Percentiles rank a stretch among this genome's conserved stretches.
Evolutionary conservation across 2,329 filamentous ascomycete species (phyloP).

Genomic region (Hirsutella minnesotensis): DNA sequence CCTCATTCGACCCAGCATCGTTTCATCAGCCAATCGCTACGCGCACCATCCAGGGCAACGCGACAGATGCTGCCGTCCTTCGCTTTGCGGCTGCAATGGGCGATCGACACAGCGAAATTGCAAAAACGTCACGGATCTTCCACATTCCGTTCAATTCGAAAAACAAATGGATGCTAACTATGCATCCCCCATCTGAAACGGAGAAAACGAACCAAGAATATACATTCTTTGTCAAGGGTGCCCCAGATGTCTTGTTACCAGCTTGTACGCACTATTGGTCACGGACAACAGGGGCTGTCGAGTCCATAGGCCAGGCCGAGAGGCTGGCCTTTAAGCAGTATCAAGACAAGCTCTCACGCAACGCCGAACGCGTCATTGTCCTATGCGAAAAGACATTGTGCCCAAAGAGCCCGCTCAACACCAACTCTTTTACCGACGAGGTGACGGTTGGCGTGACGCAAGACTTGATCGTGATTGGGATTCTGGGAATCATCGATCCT

Average conservation of each 20-base stretch:
- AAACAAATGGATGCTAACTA: constrained; percentile 37
- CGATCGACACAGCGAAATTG: constrained; percentile 9
- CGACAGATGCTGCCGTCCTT: constrained; percentile 29
- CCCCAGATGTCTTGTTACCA: constrained; percentile 36
- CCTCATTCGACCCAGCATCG: constrained; percentile 26
- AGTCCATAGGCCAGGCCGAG: constrained; percentile 21
- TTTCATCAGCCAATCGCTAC: constrained; percentile 20
- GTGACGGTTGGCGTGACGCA: constrained; percentile 25
- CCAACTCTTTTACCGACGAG: constrained; percentile 40
- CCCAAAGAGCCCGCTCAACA: constrained; percentile 15
- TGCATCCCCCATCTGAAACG: constrained; percentile 15
- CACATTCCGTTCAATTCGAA: constrained; percentile 38
- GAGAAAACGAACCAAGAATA: constrained; percentile 11
- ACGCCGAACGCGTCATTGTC: constrained; percentile 31
- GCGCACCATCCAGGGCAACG: constrained; percentile 27
- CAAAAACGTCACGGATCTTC: constrained; percentile 16
- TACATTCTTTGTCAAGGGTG: constrained; percentile 39
- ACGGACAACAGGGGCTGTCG: constrained; percentile 14
- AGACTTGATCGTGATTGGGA: constrained; percentile 35
- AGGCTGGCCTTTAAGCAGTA: constrained; percentile 20
- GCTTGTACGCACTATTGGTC: constrained; percentile 25
- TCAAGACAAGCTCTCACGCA: constrained; percentile 27
- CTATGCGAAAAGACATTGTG: constrained; percentile 25
- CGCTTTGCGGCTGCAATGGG: constrained; percentile 21
- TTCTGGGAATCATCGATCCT: constrained; percentile 38